Conservation (phyloP, 306 rosid species). For the Alnus rubra region DNA sequence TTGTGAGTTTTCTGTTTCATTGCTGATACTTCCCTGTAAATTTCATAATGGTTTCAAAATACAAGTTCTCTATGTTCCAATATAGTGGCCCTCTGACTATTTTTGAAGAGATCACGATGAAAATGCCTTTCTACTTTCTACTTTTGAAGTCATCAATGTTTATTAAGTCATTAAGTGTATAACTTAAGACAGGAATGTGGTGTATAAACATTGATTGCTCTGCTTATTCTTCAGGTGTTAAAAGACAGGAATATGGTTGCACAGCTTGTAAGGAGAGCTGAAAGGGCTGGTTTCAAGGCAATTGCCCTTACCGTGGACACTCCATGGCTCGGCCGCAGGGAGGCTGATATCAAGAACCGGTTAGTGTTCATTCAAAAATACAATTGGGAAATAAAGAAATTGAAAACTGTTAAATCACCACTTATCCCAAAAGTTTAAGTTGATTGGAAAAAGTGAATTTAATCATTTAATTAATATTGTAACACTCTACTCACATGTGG, state of each 20-base stretch:
- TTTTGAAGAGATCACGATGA: background rate
- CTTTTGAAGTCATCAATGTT: background rate
- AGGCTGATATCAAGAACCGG: slow-evolving; percentile 99
- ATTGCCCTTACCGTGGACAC: slow-evolving; percentile 97
- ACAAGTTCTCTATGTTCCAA: background rate
- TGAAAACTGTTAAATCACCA: no score
- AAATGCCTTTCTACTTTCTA: slow-evolving; percentile 7
- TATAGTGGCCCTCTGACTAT: background rate
- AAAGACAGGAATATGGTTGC: slow-evolving; percentile 83
- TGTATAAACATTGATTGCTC: background rate
- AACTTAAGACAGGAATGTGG: background rate
- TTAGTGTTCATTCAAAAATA: background rate
- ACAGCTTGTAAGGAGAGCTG: slow-evolving; percentile 99
- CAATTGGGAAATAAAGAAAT: background rate
- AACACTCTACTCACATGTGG: no score
- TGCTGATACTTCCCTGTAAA: no score
- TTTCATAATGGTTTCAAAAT: background rate
- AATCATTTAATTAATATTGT: no score
- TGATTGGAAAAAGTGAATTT: no score
- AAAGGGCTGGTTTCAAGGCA: slow-evolving; percentile 98
- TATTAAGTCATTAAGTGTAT: background rate
- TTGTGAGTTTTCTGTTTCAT: background rate
- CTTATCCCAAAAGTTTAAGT: no score
- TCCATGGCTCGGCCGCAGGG: slow-evolving; percentile 95
- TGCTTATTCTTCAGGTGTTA: slow-evolving; percentile 55